Base-by-base conservation (phyloP, 768 basidiomycete genomes). In the Panus rudis region DNA sequence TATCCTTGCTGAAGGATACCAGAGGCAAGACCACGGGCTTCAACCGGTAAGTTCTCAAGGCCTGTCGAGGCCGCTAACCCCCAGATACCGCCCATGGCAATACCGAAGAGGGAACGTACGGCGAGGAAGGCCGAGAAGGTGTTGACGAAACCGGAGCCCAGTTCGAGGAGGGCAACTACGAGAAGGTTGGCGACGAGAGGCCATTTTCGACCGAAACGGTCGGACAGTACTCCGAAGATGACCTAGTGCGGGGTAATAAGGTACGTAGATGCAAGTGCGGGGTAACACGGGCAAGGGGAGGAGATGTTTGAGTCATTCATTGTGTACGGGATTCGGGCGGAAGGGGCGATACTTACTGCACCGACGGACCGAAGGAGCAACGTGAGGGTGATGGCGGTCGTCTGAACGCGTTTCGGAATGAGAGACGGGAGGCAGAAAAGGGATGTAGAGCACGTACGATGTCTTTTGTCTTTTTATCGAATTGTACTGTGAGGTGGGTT, bases 121-220 rank as follows among this genome's bases (percentile, higher is more conserved):
- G 76, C 91, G 20, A 97, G 75, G 68, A 98, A 98, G 48, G 83
- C 71, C 0, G 47, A 24, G 64, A 78, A 97, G 0, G 81, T 89
- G 14, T 81, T 71, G 32, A 81, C 79, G 63, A 93, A 97, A 21
- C 87, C 82, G 1, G 80, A 79, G 0, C 80, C 86, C 19, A 96
- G 75, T 55, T 92, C 80, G 41, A 96, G 76, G 4, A 74, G 59
- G 12, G 75, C 70, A 48, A 90, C 76, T 37, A 92, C 57, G 20
- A 90, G 34, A 17, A 93, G 70, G 59, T 92, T 92, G 50, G 54
- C 50, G 22, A 94, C 78, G 4, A 93, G 70, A 4, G 92, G 92
- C 92, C 92, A 98, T 71, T 93, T 94, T 22, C 93, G 76, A 4
- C 93, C 93, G 59, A 71, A 94, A 3, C 93, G 78, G 60, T 96